These are phyloP conservation scores for Artemisia annua DNA, from an alignment of 129 eudicot genomes.

Conservation along the genomic window DNA sequence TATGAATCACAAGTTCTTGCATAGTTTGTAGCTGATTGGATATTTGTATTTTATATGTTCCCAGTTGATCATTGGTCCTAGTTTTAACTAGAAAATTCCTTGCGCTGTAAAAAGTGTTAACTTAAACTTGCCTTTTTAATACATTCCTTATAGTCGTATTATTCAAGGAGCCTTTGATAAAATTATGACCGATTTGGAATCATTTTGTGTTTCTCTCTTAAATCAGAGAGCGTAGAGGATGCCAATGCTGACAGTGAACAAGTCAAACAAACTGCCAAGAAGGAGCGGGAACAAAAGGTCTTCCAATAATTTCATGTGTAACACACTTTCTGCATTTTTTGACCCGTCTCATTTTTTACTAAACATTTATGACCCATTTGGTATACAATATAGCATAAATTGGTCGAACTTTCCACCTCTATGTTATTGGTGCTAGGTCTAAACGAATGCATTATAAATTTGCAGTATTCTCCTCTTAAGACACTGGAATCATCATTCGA, in stretches of 20 bases:
- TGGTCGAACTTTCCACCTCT: neutral
- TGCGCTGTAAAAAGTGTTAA: too few species aligned
- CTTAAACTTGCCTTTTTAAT: neutral
- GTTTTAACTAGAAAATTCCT: neutral
- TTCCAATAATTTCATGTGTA: conserved; percentile 1
- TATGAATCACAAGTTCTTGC: neutral
- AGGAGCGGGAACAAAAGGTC: conserved; percentile 69
- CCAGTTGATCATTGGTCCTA: neutral
- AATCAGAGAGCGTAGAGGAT: conserved; percentile 59
- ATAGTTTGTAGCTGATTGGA: neutral
- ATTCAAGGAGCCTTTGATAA: conserved; percentile 5
- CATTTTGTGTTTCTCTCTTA: conserved; percentile 11
- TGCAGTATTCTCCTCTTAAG: conserved; percentile 84
- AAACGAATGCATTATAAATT: conserved; percentile 14
- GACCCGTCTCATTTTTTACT: neutral
- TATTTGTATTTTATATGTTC: neutral
- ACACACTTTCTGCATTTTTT: conserved; percentile 4
- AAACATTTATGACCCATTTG: neutral
- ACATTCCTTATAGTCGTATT: neutral
- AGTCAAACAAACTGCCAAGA: conserved; percentile 47
- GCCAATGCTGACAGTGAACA: conserved; percentile 41
- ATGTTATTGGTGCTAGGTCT: neutral
- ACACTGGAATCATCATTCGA: conserved; percentile 90
- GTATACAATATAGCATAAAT: neutral
- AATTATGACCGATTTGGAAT: conserved; percentile 14